Evolutionary conservation across 306 rosid species (phyloP).

Genomic region (Begonia fuchsioides): DNA sequence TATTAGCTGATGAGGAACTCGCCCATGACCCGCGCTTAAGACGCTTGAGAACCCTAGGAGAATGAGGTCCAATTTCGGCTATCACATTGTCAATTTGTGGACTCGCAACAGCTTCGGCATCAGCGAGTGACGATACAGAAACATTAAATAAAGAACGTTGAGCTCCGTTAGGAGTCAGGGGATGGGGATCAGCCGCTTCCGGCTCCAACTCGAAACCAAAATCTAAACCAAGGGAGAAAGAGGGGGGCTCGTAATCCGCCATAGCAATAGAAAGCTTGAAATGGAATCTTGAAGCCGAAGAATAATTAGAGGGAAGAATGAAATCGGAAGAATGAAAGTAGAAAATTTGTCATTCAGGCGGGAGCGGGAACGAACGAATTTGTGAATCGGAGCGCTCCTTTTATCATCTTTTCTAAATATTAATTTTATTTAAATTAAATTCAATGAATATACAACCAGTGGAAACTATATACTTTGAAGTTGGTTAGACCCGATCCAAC

Average conservation of each 20-base stretch:
- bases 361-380: too few species aligned
- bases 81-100: slow-evolving; percentile 20
- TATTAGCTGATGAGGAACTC: slow-evolving; percentile 6
- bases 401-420: too few species aligned
- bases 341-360: too few species aligned
- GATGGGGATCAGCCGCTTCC: slow-evolving; percentile 5
- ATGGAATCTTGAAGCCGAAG: neutral
- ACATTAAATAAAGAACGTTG: neutral
- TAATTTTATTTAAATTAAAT: too few species aligned
- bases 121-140: neutral
- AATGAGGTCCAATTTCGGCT: slow-evolving; percentile 19
- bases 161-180: slow-evolving; percentile 5
- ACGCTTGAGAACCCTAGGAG: slow-evolving; percentile 37
- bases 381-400: too few species aligned
- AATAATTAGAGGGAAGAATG: neutral
- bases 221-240: slow-evolving; percentile 74
- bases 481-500: neutral
- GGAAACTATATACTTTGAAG: too few species aligned
- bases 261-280: slow-evolving; percentile 12
- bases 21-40: slow-evolving; percentile 40
- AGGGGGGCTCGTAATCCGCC: slow-evolving; percentile 50
- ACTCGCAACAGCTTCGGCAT: slow-evolving; percentile 8
- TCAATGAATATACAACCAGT: too few species aligned
- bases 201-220: slow-evolving; percentile 28
- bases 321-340: too few species aligned